A percentile compares a stretch with the other conserved stretches of the same genome.
phyloP scores from a whole-genome alignment of 2,329 filamentous ascomycete species.

The Aspergillus sergii region DNA sequence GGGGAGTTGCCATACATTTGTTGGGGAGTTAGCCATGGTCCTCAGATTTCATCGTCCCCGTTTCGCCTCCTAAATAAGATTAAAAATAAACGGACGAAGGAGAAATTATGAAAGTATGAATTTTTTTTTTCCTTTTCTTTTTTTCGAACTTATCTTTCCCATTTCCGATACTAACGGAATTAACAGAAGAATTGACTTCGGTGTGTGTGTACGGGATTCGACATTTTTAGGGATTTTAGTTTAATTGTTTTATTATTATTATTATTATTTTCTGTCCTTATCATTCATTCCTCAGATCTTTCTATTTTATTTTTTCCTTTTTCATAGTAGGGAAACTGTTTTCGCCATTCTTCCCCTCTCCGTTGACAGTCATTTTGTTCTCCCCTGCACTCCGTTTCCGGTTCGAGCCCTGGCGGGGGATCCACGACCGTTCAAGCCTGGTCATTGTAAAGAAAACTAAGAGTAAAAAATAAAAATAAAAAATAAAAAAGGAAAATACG shows the following conservation, averaged over 20 bases:
- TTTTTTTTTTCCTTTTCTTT: slow-evolving; percentile 4
- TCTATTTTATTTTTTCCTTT: slow-evolving; percentile 4
- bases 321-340: slow-evolving; percentile 5
- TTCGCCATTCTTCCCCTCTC: slow-evolving; percentile 18
- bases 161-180: neutral
- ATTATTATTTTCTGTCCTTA: neutral
- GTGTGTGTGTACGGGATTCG: neutral
- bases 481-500: slow-evolving; percentile 14
- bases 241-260: slow-evolving; percentile 6
- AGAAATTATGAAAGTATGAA: neutral
- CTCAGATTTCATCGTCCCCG: neutral
- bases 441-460: slow-evolving; percentile 17
- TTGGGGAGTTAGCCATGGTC: neutral
- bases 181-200: slow-evolving; percentile 1
- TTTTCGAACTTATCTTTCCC: slow-evolving; percentile 4
- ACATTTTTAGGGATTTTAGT: neutral
- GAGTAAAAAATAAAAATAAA: slow-evolving; percentile 10
- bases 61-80: slow-evolving; percentile 7
- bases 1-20: neutral
- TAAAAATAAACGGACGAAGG: slow-evolving; percentile 5
- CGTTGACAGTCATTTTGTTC: slow-evolving; percentile 27
- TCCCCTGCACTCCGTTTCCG: slow-evolving; percentile 36
- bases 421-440: slow-evolving; percentile 33
- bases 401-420: slow-evolving; percentile 37
- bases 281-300: neutral